Conservation (phyloP, 108 stramenopile species). For the Schizochytrium sp. region DNA sequence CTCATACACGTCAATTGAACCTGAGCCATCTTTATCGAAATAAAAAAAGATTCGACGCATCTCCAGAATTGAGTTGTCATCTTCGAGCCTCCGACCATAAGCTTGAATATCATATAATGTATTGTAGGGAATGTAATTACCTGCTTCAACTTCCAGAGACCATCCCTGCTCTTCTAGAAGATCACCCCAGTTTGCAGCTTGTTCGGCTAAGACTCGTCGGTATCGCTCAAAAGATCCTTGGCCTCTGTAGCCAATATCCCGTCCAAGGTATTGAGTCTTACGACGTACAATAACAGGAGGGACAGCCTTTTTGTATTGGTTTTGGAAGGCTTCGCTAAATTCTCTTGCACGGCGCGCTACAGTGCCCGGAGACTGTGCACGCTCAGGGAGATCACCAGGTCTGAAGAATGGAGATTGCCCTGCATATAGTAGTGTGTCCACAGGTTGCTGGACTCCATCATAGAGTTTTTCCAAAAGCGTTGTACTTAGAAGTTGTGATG, state of each 20-base stretch:
- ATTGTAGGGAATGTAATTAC: conserved; percentile 37
- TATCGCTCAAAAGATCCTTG: not conserved
- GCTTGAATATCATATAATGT: conserved; percentile 38
- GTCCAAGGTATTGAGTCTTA: conserved; percentile 20
- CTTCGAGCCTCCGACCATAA: conserved; percentile 15
- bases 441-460: conserved; percentile 24
- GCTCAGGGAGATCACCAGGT: not conserved
- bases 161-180: conserved; percentile 46
- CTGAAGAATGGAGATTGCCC: conserved; percentile 14
- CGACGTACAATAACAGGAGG: conserved; percentile 11
- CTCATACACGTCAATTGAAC: conserved; percentile 71
- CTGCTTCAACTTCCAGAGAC: not conserved
- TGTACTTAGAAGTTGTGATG: not conserved
- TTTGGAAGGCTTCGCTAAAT: not conserved
- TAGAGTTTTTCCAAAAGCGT: not conserved
- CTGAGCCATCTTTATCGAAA: conserved; percentile 74
- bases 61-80: conserved; percentile 70
- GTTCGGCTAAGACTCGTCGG: not conserved
- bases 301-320: conserved; percentile 1
- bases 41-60: conserved; percentile 71
- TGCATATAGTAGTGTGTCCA: not conserved
- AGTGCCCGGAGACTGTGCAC: not conserved
- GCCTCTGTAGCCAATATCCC: not conserved
- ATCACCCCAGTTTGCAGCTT: conserved; percentile 17
- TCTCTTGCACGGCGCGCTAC: not conserved